Evolutionary conservation across 768 basidiomycete species (phyloP), one percentile per base, ranked within the genome.

Genomic region (Rhodosporidiobolus sp.): DNA sequence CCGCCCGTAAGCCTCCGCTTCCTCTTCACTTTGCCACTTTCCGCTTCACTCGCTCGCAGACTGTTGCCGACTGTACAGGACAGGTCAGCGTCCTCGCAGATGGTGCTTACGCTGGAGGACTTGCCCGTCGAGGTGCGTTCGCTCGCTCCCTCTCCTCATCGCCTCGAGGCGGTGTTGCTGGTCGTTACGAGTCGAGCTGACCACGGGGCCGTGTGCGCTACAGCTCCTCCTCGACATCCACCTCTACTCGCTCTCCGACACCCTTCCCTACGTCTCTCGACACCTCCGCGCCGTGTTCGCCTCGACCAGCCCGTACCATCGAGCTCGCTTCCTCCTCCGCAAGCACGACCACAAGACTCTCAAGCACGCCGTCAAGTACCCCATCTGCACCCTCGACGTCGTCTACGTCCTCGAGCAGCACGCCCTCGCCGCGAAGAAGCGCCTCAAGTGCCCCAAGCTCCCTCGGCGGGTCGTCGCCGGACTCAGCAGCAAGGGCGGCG

Each of bases 191-290:
- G 30, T 8, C 54, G 30, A 55, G 54, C 28, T 54, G 53, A 26
- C n/a, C 54, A 11, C 35, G 16, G n/a, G 16, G 30, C 34, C 14
- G 14, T 26, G 19, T 22, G 12, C 0, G 4, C 32, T 43, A 6
- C 76, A 94, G 93, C 84, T 97, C 16, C 81, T 94, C 0, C 88
- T 89, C 76, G 87, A 92, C 67, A 85, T 95, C 22, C 89, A 93
- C 75, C 84, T 90, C 26, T 84, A 84, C 73, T 87, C 91, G 0
- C 81, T 87, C 11, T 91, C 90, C 6, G 83, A 86, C 26, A 77
- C 82, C 48, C 82, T 96, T 14, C 91, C 92, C 0, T 80, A 81
- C 62, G 82, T 86, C 45, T 90, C 86, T 72, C 85, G 81, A 70
- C 80, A 83, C 50, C 79, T 94, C 28, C 79, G 86, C 71, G 53